Conservation (phyloP, 2,329 filamentous ascomycete genomes). For the Pezizomycotina sp. region DNA sequence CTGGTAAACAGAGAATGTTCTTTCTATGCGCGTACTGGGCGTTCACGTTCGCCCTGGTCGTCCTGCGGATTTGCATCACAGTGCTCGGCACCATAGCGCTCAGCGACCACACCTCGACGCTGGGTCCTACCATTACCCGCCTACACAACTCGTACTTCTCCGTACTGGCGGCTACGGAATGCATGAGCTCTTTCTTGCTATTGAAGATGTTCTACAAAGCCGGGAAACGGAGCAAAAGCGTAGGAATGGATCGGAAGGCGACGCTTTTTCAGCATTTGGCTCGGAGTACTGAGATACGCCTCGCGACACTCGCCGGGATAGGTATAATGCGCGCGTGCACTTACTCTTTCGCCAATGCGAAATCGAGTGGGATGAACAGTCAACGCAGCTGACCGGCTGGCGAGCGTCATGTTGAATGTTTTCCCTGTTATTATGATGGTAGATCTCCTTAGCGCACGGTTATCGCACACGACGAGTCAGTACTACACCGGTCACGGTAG, state of each 20-base stretch:
- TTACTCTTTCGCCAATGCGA: conserved; percentile 30
- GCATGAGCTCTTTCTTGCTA: conserved; percentile 31
- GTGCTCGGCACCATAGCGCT: conserved; percentile 31
- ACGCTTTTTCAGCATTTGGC: too few relatives aligned
- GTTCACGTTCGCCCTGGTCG: too few relatives aligned
- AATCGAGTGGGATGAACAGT: too few relatives aligned
- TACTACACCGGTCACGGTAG: too few relatives aligned
- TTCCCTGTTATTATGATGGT: conserved; percentile 32
- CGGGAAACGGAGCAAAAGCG: conserved; percentile 20
- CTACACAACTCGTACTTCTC: conserved; percentile 33
- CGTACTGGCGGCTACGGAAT: conserved; percentile 31
- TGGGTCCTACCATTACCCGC: conserved; percentile 27
- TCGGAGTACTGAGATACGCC: conserved; percentile 31
- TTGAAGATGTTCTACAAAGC: conserved; percentile 28
- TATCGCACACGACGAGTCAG: too few relatives aligned
- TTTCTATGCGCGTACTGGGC: conserved; percentile 41
- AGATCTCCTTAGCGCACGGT: conserved; percentile 28
- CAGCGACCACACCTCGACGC: conserved; percentile 26
- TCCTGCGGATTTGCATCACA: too few relatives aligned
- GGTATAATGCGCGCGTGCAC: conserved; percentile 31
- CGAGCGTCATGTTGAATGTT: too few relatives aligned
- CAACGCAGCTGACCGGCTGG: too few relatives aligned
- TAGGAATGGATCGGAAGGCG: conserved; percentile 26
- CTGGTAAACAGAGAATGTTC: conserved; percentile 28
- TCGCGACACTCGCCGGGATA: conserved; percentile 30